Conservation (phyloP, 2,329 filamentous ascomycete species). For the Diaporthe australafricana region DNA sequence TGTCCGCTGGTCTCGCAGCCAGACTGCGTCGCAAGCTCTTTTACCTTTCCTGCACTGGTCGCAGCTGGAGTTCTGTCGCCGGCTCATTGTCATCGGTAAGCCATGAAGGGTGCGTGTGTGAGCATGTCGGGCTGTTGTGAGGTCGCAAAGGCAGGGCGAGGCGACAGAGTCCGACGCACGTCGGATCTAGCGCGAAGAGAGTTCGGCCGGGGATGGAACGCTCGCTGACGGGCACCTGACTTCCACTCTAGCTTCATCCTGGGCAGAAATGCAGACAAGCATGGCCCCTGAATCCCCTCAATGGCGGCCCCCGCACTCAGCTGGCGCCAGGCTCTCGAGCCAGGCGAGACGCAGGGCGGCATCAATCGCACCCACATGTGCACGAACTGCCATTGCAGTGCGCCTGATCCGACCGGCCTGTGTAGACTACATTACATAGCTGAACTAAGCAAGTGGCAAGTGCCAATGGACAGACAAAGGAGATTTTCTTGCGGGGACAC, state of each 20-base stretch:
- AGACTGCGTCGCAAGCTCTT: slow-evolving; percentile 37
- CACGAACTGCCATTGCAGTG: neutral
- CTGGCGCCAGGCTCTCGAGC: neutral
- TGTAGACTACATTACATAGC: too few relatives aligned
- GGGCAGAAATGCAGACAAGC: slow-evolving; percentile 6
- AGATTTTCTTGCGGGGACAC: neutral
- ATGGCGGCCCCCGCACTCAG: slow-evolving; percentile 1
- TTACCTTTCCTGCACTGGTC: slow-evolving; percentile 39
- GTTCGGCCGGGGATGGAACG: slow-evolving; percentile 23
- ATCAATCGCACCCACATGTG: neutral
- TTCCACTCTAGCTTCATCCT: slow-evolving; percentile 7
- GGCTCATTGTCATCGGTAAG: slow-evolving; percentile 30
- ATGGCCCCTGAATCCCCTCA: slow-evolving; percentile 1
- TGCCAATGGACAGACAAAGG: neutral
- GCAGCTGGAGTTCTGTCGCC: slow-evolving; percentile 38
- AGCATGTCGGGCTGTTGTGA: neutral
- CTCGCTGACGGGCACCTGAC: slow-evolving; percentile 23
- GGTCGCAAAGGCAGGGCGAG: slow-evolving; percentile 9
- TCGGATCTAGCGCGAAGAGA: slow-evolving; percentile 18
- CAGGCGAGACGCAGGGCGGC: neutral
- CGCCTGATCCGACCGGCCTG: neutral
- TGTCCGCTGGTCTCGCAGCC: slow-evolving; percentile 33
- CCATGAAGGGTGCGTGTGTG: slow-evolving; percentile 5
- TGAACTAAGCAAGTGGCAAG: neutral
- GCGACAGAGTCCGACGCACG: slow-evolving; percentile 16